phyloP scores from a whole-genome alignment of 108 stramenopile species.

The Schizochytrium sp. region DNA sequence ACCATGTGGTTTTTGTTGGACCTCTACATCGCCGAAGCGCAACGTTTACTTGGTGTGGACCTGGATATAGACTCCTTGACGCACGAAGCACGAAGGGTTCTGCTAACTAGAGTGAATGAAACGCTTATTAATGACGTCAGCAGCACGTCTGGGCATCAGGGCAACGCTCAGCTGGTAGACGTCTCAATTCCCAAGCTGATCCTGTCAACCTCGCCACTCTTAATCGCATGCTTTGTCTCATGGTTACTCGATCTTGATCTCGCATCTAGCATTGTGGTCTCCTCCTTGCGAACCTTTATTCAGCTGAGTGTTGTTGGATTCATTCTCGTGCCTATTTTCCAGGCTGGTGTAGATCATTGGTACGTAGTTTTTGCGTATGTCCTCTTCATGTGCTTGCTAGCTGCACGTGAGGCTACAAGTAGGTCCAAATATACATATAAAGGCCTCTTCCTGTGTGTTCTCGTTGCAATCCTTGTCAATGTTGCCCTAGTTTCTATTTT shows the following conservation, averaged over 20 bases:
- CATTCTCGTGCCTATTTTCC: conserved; percentile 85
- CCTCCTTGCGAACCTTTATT: conserved; percentile 74
- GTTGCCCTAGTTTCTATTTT: conserved; percentile 76
- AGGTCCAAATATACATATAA: conserved; percentile 80
- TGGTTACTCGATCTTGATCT: conserved; percentile 59
- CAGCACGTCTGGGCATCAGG: background rate
- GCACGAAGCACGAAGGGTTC: background rate
- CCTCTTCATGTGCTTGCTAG: conserved; percentile 82
- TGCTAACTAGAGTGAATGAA: background rate
- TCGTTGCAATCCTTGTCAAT: conserved; percentile 74
- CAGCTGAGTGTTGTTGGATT: conserved; percentile 82
- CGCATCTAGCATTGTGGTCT: conserved; percentile 66
- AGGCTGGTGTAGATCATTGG: conserved; percentile 72
- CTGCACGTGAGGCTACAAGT: conserved; percentile 79
- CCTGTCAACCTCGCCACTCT: background rate
- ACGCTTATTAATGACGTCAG: background rate
- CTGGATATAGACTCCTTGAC: background rate
- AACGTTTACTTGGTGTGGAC: background rate
- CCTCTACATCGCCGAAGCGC: background rate
- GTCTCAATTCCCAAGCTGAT: background rate
- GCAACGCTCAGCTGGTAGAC: background rate
- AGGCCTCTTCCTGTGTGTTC: conserved; percentile 75
- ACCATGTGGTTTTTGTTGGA: background rate
- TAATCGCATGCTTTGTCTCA: background rate
- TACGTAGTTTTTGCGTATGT: conserved; percentile 65